Conservation (phyloP, 345 rosid species). For the rapeseed (Brassica napus) region DNA sequence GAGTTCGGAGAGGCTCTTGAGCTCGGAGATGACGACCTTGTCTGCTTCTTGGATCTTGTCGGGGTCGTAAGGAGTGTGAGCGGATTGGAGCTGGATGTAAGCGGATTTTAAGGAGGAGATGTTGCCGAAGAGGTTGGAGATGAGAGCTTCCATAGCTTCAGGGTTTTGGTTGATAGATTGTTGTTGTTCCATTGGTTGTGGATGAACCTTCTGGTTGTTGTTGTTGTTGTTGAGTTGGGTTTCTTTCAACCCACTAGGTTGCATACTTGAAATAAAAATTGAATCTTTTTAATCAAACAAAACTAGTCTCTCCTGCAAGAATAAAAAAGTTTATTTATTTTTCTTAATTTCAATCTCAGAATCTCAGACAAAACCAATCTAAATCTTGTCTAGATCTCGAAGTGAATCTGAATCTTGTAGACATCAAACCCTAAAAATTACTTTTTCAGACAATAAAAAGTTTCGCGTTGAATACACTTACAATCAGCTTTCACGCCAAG, state of each 20-base stretch:
- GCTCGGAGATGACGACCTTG: slow-evolving; percentile 72
- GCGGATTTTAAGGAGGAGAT: slow-evolving; percentile 79
- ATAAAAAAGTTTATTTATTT: background rate
- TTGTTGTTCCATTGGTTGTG: slow-evolving; percentile 94
- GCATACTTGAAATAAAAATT: slow-evolving; percentile 57
- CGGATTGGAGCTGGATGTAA: slow-evolving; percentile 79
- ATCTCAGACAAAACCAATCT: background rate
- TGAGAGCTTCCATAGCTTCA: slow-evolving; percentile 73
- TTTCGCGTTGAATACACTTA: background rate
- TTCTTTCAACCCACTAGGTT: slow-evolving; percentile 74
- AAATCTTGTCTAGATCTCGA: slow-evolving; percentile 19
- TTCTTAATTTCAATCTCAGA: background rate
- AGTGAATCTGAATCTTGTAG: slow-evolving; percentile 3
- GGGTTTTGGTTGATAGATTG: slow-evolving; percentile 59
- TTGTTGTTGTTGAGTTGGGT: slow-evolving; percentile 68
- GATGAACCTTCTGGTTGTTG: slow-evolving; percentile 72
- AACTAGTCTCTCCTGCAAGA: slow-evolving; percentile 15
- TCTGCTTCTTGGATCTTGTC: slow-evolving; percentile 87
- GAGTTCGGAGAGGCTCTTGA: slow-evolving; percentile 75
- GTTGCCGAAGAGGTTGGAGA: slow-evolving; percentile 67
- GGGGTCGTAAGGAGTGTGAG: slow-evolving; percentile 85
- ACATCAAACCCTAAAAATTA: slow-evolving; percentile 18
- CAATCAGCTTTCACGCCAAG: slow-evolving; percentile 35
- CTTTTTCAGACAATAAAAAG: slow-evolving; percentile 3
- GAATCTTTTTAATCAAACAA: slow-evolving; percentile 8